Conservation (phyloP, 495 filamentous ascomycete genomes). For the Annulohypoxylon stygium region DNA sequence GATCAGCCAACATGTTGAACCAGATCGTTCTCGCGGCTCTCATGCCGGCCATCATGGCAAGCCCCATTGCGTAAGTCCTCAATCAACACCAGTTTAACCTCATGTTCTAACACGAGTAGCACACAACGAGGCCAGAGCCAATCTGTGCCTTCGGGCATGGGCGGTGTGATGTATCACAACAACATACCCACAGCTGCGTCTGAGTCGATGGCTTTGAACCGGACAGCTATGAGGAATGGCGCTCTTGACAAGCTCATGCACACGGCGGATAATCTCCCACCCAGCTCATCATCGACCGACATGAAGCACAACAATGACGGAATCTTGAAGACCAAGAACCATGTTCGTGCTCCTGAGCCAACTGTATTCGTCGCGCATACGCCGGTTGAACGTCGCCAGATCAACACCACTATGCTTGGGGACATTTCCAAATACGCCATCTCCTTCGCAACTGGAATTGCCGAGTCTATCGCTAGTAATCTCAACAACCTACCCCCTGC, state of each 20-base stretch:
- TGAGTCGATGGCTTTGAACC: not conserved
- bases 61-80: constrained; percentile 36
- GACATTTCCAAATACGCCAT: not conserved
- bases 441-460: constrained; percentile 1
- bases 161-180: not conserved
- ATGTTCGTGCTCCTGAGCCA: not conserved
- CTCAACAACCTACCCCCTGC: not conserved
- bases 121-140: not conserved
- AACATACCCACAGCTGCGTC: constrained; percentile 11
- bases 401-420: not conserved
- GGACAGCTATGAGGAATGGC: not conserved
- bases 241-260: not conserved
- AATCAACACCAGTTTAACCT: not conserved
- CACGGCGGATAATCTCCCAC: not conserved
- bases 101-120: constrained; percentile 23
- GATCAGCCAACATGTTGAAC: constrained; percentile 36
- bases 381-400: constrained; percentile 6
- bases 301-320: not conserved
- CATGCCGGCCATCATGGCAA: constrained; percentile 42
- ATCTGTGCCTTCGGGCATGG: constrained; percentile 1
- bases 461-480: not conserved
- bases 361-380: not conserved
- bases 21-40: constrained; percentile 37
- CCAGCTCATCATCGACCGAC: not conserved
- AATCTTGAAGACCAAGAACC: not conserved